Percentiles rank a stretch among this genome's conserved stretches.
Conservation (phyloP, 2,329 filamentous ascomycete genomes). For the Camillea tinctor region DNA sequence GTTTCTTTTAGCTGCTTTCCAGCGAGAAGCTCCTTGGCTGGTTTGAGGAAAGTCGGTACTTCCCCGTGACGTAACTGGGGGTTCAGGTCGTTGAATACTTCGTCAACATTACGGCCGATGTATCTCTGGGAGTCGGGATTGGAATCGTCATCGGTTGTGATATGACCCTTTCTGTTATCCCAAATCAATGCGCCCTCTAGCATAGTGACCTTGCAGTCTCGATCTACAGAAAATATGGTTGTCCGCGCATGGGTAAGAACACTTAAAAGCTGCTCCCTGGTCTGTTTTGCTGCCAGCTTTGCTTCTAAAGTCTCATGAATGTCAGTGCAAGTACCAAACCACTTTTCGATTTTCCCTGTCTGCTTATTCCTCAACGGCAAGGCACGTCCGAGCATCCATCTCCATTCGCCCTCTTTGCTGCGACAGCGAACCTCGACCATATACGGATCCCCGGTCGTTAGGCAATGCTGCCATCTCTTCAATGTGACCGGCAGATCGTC, state of each 20-base stretch:
- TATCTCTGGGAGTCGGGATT: conserved; percentile 45
- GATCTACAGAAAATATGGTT: conserved; percentile 72
- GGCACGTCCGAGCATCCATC: conserved; percentile 77
- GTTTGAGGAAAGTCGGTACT: conserved; percentile 49
- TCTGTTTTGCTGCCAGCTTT: conserved; percentile 63
- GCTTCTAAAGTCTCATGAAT: conserved; percentile 73
- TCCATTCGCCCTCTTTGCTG: conserved; percentile 66
- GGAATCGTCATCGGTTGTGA: conserved; percentile 30
- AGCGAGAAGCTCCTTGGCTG: conserved; percentile 64
- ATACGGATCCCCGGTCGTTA: conserved; percentile 68
- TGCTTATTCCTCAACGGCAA: conserved; percentile 65
- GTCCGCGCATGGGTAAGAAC: conserved; percentile 75
- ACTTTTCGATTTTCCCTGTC: conserved; percentile 69
- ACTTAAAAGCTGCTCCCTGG: conserved; percentile 67
- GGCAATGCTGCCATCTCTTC: conserved; percentile 59
- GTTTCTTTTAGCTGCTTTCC: conserved; percentile 56
- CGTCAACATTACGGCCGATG: conserved; percentile 62
- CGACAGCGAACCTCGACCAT: conserved; percentile 69
- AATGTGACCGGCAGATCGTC: conserved; percentile 62
- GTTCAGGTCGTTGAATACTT: conserved; percentile 57
- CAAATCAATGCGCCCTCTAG: conserved; percentile 67
- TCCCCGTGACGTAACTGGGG: conserved; percentile 43
- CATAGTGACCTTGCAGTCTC: conserved; percentile 60
- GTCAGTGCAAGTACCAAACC: conserved; percentile 78
- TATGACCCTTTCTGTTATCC: conserved; percentile 42